These are phyloP conservation scores for Saitoella complicata DNA, from an alignment of 805 yeast species.

Conservation along the genomic window DNA sequence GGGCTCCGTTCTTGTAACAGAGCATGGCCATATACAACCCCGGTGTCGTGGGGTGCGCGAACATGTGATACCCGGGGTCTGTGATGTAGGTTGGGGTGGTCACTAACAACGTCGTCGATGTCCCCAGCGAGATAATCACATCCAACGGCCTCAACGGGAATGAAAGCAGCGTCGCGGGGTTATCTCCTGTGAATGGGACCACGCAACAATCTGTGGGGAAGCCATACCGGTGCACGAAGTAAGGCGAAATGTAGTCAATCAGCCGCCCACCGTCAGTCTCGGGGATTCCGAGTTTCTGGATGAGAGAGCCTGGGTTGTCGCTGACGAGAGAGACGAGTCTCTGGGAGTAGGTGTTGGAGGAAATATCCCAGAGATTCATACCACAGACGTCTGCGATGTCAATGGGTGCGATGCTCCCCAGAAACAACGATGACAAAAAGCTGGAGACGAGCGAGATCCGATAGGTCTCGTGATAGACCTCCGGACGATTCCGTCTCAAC, in stretches of 20 bases:
- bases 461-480: constrained; percentile 37
- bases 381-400: constrained; percentile 89
- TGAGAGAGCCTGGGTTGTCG: constrained; percentile 22
- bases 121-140: constrained; percentile 67
- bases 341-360: constrained; percentile 38
- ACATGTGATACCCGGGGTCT: constrained; percentile 67
- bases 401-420: constrained; percentile 45
- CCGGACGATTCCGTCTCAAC: constrained; percentile 36
- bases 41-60: constrained; percentile 69
- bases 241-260: constrained; percentile 38
- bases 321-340: constrained; percentile 28
- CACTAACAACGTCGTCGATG: constrained; percentile 76
- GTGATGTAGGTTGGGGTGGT: constrained; percentile 67
- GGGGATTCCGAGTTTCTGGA: constrained; percentile 15
- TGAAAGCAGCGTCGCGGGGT: constrained; percentile 72
- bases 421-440: constrained; percentile 54
- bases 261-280: constrained; percentile 32
- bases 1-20: constrained; percentile 80
- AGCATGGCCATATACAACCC: constrained; percentile 84
- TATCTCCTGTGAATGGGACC: constrained; percentile 78
- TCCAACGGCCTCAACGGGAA: constrained; percentile 65
- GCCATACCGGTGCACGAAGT: constrained; percentile 51
- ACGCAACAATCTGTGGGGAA: constrained; percentile 38
- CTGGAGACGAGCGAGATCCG: constrained; percentile 64
- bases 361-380: constrained; percentile 70